A percentile compares a stretch with the other conserved stretches of the same genome.
These are phyloP conservation scores for Populus hybrid DNA, from an alignment of 441 rosid genomes.

Conservation along the genomic window DNA sequence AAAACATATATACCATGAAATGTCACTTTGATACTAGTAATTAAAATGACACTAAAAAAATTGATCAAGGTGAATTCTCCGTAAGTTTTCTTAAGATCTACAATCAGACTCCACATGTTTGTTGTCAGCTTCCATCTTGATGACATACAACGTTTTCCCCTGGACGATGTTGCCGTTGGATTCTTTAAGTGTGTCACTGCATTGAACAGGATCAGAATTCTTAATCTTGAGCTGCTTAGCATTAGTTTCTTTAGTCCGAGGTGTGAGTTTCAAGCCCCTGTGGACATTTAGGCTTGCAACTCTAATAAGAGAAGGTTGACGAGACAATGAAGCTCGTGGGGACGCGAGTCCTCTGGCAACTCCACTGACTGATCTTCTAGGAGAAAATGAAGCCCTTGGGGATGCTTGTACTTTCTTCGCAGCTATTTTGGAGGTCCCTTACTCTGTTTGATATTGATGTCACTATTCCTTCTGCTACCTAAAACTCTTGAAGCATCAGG, in stretches of 20 bases:
- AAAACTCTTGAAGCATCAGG: constrained; percentile 23
- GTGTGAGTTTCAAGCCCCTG: constrained; percentile 23
- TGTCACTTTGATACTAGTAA: too few relatives aligned
- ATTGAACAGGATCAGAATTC: constrained; percentile 1
- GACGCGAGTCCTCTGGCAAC: constrained; percentile 22
- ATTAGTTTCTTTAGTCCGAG: constrained; percentile 22
- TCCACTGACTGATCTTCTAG: constrained; percentile 25
- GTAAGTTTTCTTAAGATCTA: too few relatives aligned
- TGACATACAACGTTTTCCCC: constrained; percentile 65
- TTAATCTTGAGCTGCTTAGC: constrained; percentile 21
- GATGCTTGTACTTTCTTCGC: constrained; percentile 30
- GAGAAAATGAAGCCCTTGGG: constrained; percentile 28
- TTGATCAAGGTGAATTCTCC: background rate
- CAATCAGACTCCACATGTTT: constrained; percentile 39
- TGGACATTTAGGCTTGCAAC: constrained; percentile 27
- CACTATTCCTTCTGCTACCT: constrained; percentile 29
- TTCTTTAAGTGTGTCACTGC: constrained; percentile 20
- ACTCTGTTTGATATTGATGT: constrained; percentile 26
- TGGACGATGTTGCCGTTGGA: constrained; percentile 23
- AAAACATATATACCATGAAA: too few relatives aligned
- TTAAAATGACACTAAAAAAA: background rate
- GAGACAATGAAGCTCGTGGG: constrained; percentile 23
- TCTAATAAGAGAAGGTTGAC: constrained; percentile 27
- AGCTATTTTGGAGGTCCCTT: constrained; percentile 21
- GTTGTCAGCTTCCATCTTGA: constrained; percentile 47